Evolutionary conservation across 202 grass and related monocot genomes (phyloP), one percentile per base, ranked within the genome.

Genomic region (Sporobolus alterniflorus): DNA sequence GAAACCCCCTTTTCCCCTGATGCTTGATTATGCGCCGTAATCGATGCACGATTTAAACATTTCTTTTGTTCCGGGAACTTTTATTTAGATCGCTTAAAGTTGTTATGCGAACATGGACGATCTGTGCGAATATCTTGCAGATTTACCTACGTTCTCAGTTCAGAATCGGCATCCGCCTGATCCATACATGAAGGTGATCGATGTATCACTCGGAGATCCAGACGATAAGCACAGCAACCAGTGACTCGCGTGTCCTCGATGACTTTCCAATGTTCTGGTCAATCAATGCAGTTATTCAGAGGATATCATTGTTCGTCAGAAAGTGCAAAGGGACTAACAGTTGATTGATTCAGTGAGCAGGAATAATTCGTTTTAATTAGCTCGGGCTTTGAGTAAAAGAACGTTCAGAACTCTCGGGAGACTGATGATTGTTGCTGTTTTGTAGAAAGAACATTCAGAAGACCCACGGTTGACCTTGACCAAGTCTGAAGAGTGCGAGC

Each of bases 191-290:
- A 42, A 42, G 9, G 21, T 18, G 36, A 67, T 42, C 36, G 21
- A 22, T 24, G 36, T 67, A 67, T 42, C 64, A 11, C 32, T 21
- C 22, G 8, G 21, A 79, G 62, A 67, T 39, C 5, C 61, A 39
- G 31, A 34, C 50, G 16, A 25, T 57, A 12, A 57, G 34, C 33
- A 67, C 64, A 24, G 33, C 61, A 20, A 20, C 16, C 16, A 34
- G 31, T 18, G 29, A 33, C 36, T 39, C 36, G 8, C 5, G 5
- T 36, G 51, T 0, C 20, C 57, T 30, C 30, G 31, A 3, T 31
- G 3, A 62, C 1, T 75, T 82, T 51, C 65, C 14, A 6, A 70
- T 70, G 71, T 87, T 82, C 44, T 41, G 64, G 34, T 21, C 11
- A 76, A 22, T n/a, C 21, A 32, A 36, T 59, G 54, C 43, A 74